phyloP scores from a whole-genome alignment of 352 stramenopile genomes.

The Globisporangium perplexum region DNA sequence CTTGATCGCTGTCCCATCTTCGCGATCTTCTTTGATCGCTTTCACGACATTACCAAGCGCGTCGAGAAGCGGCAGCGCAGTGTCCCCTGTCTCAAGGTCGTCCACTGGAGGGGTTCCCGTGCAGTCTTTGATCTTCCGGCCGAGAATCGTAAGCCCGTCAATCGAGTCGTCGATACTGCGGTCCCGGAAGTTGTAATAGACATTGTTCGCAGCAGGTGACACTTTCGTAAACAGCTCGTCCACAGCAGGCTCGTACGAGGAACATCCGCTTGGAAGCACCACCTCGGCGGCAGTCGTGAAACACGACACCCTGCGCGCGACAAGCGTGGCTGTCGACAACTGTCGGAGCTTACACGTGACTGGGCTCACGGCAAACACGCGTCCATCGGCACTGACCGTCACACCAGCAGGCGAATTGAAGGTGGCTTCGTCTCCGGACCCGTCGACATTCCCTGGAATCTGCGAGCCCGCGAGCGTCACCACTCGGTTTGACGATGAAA shows the following conservation, averaged over 20 bases:
- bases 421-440: conserved; percentile 78
- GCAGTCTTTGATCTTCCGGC: conserved; percentile 88
- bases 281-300: conserved; percentile 75
- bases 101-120: conserved; percentile 87
- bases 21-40: conserved; percentile 75
- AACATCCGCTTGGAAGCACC: conserved; percentile 90
- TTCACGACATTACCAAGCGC: conserved; percentile 12
- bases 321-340: conserved; percentile 61
- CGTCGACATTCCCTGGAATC: conserved; percentile 69
- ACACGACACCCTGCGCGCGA: conserved; percentile 72
- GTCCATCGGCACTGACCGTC: conserved; percentile 80
- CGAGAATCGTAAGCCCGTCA: conserved; percentile 34
- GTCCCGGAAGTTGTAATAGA: conserved; percentile 91
- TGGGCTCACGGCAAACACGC: conserved; percentile 90
- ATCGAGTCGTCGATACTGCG: conserved; percentile 34
- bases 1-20: conserved; percentile 87
- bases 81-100: conserved; percentile 63
- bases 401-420: conserved; percentile 89
- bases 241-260: conserved; percentile 91
- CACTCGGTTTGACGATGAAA: conserved; percentile 71
- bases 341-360: conserved; percentile 87
- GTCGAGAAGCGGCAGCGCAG: conserved; percentile 33
- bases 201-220: conserved; percentile 81
- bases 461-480: conserved; percentile 88
- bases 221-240: conserved; percentile 82